Evolutionary conservation across 1,284 basidiomycete genomes (phyloP), one percentile per base, ranked within the genome.

Genomic region (Boletellus deceptivus): DNA sequence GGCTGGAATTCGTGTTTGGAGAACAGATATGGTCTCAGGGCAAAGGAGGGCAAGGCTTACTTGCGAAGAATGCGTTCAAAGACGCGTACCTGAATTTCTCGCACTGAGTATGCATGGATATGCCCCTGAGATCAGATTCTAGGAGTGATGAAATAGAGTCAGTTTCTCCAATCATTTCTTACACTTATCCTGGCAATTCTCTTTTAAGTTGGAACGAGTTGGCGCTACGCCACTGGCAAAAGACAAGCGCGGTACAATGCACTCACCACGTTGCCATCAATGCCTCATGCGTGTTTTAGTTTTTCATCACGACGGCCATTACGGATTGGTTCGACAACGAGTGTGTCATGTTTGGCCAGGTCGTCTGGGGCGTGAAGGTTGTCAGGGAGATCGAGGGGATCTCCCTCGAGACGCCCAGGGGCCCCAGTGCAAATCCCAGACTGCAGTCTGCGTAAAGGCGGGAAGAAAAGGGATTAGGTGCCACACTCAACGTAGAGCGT

Each of bases 241-340:
- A 53, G 18, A 61, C 58, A 2, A 46, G 57, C 29, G 59, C 27
- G 4, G 33, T 54, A n/a, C 59, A 59, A 22, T 57, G 57, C 16
- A 31, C 17, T 8, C 50, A 46, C 25, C 46, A 34, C 13, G 14
- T 36, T 45, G 31, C 48, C 20, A 17, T 18, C 29, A 14, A 5
- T 16, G 41, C n/a, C 39, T 45, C 33, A 33, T 35, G 4, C 17
- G 31, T 39, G 7, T 18, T 31, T 13, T 57, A 86, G 79, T 93
- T 93, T 76, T 93, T 93, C 72, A 87, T 96, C 70, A 95, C 93
- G 34, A 96, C 93, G 9, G 83, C 84, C 45, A 75, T 83, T 37
- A 86, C 86, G 3, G 72, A 75, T 37, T 93, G 92, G 89, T 78
- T 93, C 14, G 86, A 94, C 56, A 82, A 78, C 43, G 83, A 80